Percentiles rank a stretch among this genome's conserved stretches.
Conservation (phyloP, 495 filamentous ascomycete species). For the Aspergillus cavernicola region DNA sequence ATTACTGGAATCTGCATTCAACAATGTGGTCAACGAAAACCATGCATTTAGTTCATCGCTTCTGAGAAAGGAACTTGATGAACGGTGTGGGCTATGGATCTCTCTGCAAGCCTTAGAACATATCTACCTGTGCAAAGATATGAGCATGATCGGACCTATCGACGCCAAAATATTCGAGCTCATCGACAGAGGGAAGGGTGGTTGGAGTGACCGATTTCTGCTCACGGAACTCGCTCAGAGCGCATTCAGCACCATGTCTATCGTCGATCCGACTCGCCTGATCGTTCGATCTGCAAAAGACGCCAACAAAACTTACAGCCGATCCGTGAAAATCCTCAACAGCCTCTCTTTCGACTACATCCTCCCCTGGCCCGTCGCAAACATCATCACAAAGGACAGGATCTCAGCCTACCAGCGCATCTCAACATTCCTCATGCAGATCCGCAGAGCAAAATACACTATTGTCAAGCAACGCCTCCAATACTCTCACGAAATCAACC, state of each 20-base stretch:
- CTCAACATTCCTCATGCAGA: slow-evolving; percentile 73
- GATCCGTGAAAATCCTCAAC: slow-evolving; percentile 50
- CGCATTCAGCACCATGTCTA: slow-evolving; percentile 51
- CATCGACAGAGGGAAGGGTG: slow-evolving; percentile 59
- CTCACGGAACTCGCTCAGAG: slow-evolving; percentile 75
- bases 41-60: slow-evolving; percentile 63
- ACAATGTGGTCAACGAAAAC: slow-evolving; percentile 66
- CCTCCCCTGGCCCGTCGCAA: slow-evolving; percentile 82
- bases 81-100: slow-evolving; percentile 61
- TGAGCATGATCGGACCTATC: slow-evolving; percentile 58
- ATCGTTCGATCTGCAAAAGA: slow-evolving; percentile 41
- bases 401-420: slow-evolving; percentile 63
- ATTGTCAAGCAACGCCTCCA: slow-evolving; percentile 56
- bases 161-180: slow-evolving; percentile 70
- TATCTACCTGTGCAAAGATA: slow-evolving; percentile 72
- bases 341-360: slow-evolving; percentile 57
- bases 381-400: slow-evolving; percentile 63
- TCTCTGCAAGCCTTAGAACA: slow-evolving; percentile 64
- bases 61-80: slow-evolving; percentile 62
- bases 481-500: slow-evolving; percentile 16
- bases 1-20: slow-evolving; percentile 65
- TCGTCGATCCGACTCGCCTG: slow-evolving; percentile 58
- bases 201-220: slow-evolving; percentile 80
- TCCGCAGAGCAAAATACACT: slow-evolving; percentile 65
- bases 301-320: slow-evolving; percentile 15